phyloP scores from a whole-genome alignment of 2,329 filamentous ascomycete genomes.

The Fusarium sp. region DNA sequence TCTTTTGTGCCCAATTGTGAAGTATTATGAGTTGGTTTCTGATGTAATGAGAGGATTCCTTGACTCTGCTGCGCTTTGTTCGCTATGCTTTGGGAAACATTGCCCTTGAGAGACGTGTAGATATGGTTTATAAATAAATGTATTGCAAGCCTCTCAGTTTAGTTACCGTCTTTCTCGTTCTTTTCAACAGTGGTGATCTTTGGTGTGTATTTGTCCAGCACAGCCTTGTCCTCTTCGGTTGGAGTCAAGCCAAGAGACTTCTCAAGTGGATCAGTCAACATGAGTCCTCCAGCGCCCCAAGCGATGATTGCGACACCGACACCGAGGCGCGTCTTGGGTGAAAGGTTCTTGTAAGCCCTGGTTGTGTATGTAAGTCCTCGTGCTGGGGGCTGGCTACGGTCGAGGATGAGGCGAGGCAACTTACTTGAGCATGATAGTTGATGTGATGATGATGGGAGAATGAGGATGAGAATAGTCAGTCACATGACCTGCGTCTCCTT shows the following conservation, averaged over 20 bases:
- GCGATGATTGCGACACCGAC: constrained; percentile 79
- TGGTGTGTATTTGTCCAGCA: constrained; percentile 69
- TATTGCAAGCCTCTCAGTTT: not conserved
- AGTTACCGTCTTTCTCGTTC: constrained; percentile 25
- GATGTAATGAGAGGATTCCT: not conserved
- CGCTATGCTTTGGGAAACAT: not conserved
- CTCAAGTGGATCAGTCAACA: constrained; percentile 77
- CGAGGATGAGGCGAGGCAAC: not conserved
- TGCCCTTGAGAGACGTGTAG: not conserved
- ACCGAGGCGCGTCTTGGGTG: constrained; percentile 73
- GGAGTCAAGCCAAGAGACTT: constrained; percentile 77
- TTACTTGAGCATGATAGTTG: constrained; percentile 36
- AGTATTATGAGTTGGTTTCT: not conserved
- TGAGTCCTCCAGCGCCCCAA: constrained; percentile 80
- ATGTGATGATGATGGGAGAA: not conserved
- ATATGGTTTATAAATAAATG: not conserved
- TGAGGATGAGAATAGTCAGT: not conserved
- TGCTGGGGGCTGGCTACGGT: not conserved
- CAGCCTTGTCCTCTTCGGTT: constrained; percentile 76
- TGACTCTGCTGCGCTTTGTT: not conserved
- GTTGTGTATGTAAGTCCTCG: not conserved
- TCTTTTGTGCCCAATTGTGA: constrained; percentile 26
- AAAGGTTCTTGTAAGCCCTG: constrained; percentile 76
- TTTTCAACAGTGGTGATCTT: constrained; percentile 69
- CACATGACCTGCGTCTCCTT: not conserved